Evolutionary conservation across 177 flowering plant species (phyloP), one percentile per base, ranked within the genome.

Genomic region (Tripterygium wilfordii): DNA sequence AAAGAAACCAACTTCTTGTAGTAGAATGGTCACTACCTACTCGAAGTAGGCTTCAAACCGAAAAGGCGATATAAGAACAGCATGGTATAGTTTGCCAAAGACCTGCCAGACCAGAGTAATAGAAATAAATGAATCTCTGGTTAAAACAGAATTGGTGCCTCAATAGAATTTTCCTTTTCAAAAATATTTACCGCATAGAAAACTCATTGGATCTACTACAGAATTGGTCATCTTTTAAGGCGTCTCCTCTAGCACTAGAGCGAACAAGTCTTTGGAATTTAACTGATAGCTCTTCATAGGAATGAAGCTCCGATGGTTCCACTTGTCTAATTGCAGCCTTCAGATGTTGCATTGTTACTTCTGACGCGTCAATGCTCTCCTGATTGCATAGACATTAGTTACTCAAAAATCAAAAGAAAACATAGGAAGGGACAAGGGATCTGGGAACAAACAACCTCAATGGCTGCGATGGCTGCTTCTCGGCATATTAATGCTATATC

Each of bases 401-500:
- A n/a, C n/a, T n/a, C n/a, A n/a, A n/a, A n/a, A 8, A 26, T 22
- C 20, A 43, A 12, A 22, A 7, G 29, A 23, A 24, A 28, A 1
- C 16, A 23, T 13, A 23, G 16, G 4, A 13, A 23, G n/a, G n/a
- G n/a, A 45, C 29, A 21, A 25, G 15, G 21, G 42, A 49, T 57
- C 15, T 45, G 21, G 43, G 68, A 72, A 49, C n/a, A n/a, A n/a
- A n/a, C n/a, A 45, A 88, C 98, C 68, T 86, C 91, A 9, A 89
- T 36, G 18, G 92, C 96, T 26, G 71, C 68, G 45, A 85, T 18
- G 46, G 88, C 87, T 55, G 90, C 95, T 57, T 81, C 86, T 30
- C 85, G 65, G 65, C 99, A 89, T 25, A 89, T 61, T 37, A 59
- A 71, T 17, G 83, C 78, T 69, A 94, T 89, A 59, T 89, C 99